These are phyloP conservation scores for Hypoxylon sp. DNA, from an alignment of 2,329 filamentous ascomycete species.

Conservation along the genomic window DNA sequence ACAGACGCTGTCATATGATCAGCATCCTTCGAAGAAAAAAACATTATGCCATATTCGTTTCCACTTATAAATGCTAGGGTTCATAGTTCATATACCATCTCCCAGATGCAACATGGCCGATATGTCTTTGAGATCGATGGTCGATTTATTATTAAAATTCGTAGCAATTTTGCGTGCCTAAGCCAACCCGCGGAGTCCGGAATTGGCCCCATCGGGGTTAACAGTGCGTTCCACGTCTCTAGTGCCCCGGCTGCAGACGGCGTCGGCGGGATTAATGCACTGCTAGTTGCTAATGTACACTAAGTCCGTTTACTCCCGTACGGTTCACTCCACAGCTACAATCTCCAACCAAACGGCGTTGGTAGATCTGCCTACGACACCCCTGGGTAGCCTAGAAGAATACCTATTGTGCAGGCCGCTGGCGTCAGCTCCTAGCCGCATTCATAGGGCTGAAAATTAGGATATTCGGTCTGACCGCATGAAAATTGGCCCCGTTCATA, in stretches of 20 bases:
- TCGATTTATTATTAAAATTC: not conserved
- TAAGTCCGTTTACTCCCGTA: slow-evolving; percentile 35
- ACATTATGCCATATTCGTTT: not conserved
- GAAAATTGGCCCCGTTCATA: not conserved
- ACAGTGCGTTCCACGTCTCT: not conserved
- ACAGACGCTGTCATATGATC: not conserved
- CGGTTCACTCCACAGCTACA: not conserved
- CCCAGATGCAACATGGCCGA: not conserved
- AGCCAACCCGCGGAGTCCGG: slow-evolving; percentile 3
- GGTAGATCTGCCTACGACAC: not conserved
- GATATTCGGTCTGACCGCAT: not conserved
- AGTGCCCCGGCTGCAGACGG: slow-evolving; percentile 7
- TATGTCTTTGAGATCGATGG: not conserved
- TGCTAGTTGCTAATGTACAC: not conserved
- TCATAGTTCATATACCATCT: not conserved
- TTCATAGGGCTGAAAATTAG: slow-evolving; percentile 19
- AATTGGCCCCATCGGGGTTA: slow-evolving; percentile 23
- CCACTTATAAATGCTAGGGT: not conserved
- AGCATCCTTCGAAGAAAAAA: too few relatives aligned
- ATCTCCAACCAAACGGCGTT: not conserved
- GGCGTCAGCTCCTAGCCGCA: slow-evolving; percentile 30
- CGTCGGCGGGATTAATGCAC: slow-evolving; percentile 34
- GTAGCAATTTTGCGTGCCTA: not conserved
- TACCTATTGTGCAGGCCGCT: not conserved
- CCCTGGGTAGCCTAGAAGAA: slow-evolving; percentile 3